Evolutionary conservation across 139 green algal species (phyloP), one percentile per base, ranked within the genome.

Genomic region (Deuterostichococcus epilithicus): DNA sequence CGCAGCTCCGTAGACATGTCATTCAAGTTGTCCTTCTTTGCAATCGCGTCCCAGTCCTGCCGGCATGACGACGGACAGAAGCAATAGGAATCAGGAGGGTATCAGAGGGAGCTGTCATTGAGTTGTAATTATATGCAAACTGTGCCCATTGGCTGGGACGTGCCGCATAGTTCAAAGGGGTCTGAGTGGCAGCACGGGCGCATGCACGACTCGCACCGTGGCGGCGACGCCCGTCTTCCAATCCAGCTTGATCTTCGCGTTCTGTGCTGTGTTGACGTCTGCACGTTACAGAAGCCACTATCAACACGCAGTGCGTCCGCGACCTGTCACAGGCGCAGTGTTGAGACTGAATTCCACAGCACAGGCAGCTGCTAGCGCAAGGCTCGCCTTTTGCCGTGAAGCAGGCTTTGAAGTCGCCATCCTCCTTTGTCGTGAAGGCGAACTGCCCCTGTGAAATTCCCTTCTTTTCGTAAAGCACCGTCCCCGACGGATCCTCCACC

Each of bases 11-110:
- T 87, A 10, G 86, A 86, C 37, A 98, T 87, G 28, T 74, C 78
- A 73, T 98, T 89, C 58, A 98, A 76, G 79, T 98, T 95, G 72
- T 97, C 93, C 82, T 95, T 94, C 86, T 98, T 98, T 30, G 94
- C 94, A 23, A 98, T 89, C 28, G 78, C 84, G 68, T 94, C 87
- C 94, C 94, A 98, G 80, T 97, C 87, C 15, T 82, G 77, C n/a
- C n/a, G n/a, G n/a, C 20, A 69, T 69, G 63, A 20, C 3, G 28
- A 63, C 52, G 5, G 18, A n/a, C 13, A n/a, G n/a, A n/a, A n/a
- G n/a, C n/a, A n/a, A n/a, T n/a, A n/a, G n/a, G n/a, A n/a, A n/a
- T n/a, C n/a, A n/a, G n/a, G n/a, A n/a, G n/a, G n/a, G n/a, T n/a
- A n/a, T n/a, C n/a, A n/a, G n/a, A n/a, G n/a, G n/a, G n/a, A n/a